Evolutionary conservation across 352 stramenopile species (phyloP), one percentile per base, ranked within the genome.

Genomic region (Pythium sp.): DNA sequence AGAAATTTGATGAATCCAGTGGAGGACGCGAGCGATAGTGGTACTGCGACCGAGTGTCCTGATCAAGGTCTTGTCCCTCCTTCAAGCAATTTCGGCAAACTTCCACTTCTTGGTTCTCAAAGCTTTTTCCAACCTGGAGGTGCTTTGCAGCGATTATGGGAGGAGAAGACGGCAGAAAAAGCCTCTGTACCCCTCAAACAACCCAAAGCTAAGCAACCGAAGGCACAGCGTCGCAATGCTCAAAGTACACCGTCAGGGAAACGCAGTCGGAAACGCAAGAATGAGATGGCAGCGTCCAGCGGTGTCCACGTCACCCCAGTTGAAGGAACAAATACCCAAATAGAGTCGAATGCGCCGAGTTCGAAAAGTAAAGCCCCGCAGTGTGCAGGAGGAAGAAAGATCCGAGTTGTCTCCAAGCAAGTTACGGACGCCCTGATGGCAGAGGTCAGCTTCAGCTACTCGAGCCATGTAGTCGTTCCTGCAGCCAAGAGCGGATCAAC

Each of bases 1-100:
- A 32, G 30, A n/a, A 60, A 46, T 8, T 9, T 60, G 55, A 60
- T 60, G 30, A 60, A 46, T 12, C 30, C 55, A 28, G 55, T 60
- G 30, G 20, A 7, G 1, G 12, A 41, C 3, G 9, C 14, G 6
- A 41, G 28, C 28, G n/a, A n/a, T 18, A 15, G 51, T 57, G 51
- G 24, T 9, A 9, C 24, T 30, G 24, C 51, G 20, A 8, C 8
- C 5, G 22, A 20, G n/a, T 11, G 24, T 20, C 55, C 28, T 26
- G 7, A 38, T 20, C 28, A 59, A 41, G 54, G 26, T 59, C 26
- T 38, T 14, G 12, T 36, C 5, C 53, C 53, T 20, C 53, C 30
- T 1, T 30, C 15, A 30, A 60, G 3, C 18, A 53, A 53, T 53
- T 6, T n/a, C 2, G 20, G 5, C 51, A 9, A 57, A 7, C 22